phyloP scores from a whole-genome alignment of 352 stramenopile genomes.

The Achlya hypogyna region DNA sequence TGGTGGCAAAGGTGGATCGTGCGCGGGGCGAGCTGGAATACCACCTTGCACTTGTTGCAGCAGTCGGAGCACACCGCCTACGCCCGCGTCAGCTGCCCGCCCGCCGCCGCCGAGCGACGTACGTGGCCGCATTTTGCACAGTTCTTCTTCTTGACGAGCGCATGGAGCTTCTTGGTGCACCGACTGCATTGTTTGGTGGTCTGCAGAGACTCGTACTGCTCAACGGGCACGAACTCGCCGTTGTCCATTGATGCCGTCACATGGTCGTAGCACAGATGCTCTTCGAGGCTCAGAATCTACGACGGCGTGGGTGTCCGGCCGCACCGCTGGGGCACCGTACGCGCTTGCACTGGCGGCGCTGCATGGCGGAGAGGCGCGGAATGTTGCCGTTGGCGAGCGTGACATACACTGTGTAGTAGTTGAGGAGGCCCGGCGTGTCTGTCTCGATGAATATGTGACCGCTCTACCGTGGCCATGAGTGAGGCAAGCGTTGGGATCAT shows the following conservation, averaged over 20 bases:
- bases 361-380: background rate
- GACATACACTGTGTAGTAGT: constrained; percentile 1
- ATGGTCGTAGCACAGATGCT: constrained; percentile 3
- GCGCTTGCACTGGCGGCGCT: background rate
- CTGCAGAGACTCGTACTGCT: background rate
- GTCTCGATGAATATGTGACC: constrained; percentile 18
- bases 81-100: background rate
- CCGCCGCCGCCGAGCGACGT: background rate
- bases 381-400: background rate
- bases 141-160: constrained; percentile 4
- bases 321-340: background rate
- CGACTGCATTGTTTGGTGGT: background rate
- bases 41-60: constrained; percentile 7
- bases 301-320: background rate
- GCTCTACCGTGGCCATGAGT: background rate
- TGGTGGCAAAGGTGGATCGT: background rate
- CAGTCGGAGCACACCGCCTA: background rate
- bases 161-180: background rate
- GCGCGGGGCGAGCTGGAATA: background rate
- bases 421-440: background rate
- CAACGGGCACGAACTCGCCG: background rate
- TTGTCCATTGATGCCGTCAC: constrained; percentile 1
- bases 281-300: constrained; percentile 10
- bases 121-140: background rate
- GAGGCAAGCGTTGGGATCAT: background rate